These are phyloP conservation scores for Cryphonectria radicalis DNA, from an alignment of 2,329 filamentous ascomycete species.

Conservation along the genomic window DNA sequence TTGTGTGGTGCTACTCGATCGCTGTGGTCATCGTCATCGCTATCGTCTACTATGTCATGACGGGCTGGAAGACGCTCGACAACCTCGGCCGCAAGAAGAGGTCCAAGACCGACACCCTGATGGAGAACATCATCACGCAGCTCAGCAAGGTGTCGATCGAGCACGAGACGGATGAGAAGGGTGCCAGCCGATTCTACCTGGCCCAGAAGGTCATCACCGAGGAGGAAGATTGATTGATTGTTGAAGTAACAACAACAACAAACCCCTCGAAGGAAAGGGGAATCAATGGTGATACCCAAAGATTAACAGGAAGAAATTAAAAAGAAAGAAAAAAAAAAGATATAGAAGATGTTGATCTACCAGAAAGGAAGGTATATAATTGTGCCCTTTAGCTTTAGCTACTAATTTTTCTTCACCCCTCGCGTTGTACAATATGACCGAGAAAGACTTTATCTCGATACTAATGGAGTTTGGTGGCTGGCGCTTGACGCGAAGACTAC, in stretches of 20 bases:
- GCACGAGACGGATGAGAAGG: constrained; percentile 57
- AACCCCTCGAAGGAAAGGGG: not conserved
- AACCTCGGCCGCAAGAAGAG: constrained; percentile 67
- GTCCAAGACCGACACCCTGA: constrained; percentile 62
- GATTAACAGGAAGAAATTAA: not conserved
- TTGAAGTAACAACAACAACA: not conserved
- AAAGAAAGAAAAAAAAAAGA: not conserved
- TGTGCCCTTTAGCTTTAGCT: not conserved
- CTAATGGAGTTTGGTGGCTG: constrained; percentile 9
- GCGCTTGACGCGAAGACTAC: constrained; percentile 18
- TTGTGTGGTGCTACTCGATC: constrained; percentile 68
- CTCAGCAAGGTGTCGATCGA: constrained; percentile 66
- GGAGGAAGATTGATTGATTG: constrained; percentile 30
- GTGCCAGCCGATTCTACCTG: constrained; percentile 44
- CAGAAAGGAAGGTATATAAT: not conserved
- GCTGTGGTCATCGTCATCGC: constrained; percentile 68
- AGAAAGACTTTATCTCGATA: not conserved
- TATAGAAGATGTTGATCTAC: not conserved
- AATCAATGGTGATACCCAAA: not conserved
- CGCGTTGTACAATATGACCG: not conserved
- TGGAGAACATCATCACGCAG: constrained; percentile 69
- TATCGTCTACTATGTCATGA: constrained; percentile 66
- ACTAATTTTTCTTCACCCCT: not conserved
- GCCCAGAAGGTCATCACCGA: constrained; percentile 29
- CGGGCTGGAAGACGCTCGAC: constrained; percentile 60